phyloP scores from a whole-genome alignment of 2,329 filamentous ascomycete genomes.

The Nectriaceae sp. region DNA sequence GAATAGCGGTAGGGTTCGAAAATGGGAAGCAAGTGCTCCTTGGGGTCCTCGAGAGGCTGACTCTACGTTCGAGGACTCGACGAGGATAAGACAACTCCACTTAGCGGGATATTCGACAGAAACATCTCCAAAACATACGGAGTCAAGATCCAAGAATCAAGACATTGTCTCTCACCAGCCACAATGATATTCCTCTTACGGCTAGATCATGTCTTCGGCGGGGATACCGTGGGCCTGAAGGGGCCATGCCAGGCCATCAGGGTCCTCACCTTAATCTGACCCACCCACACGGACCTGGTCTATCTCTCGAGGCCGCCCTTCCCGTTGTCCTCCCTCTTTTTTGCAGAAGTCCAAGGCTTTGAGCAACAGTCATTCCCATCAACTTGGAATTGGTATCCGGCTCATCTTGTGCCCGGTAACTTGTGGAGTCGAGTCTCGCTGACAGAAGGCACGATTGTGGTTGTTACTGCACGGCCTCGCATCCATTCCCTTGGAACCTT shows the following conservation, averaged over 20 bases:
- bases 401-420: conserved; percentile 5
- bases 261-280: conserved; percentile 32
- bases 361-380: background rate
- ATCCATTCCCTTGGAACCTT: background rate
- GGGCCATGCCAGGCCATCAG: conserved; percentile 21
- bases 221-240: conserved; percentile 3
- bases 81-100: no score
- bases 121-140: background rate
- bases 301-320: conserved; percentile 6
- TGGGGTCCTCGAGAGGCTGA: no score
- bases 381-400: background rate
- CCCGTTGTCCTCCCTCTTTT: conserved; percentile 4
- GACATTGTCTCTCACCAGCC: conserved; percentile 8
- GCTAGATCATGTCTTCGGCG: conserved; percentile 3
- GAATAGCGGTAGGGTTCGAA: no score
- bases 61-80: no score
- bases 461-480: background rate
- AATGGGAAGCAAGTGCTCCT: no score
- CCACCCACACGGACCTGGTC: conserved; percentile 14
- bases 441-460: background rate
- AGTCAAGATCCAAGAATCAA: background rate
- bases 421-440: background rate
- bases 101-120: no score
- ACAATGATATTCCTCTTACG: conserved; percentile 7
- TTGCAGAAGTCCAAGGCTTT: background rate